These are phyloP conservation scores for Eucalyptus victrix DNA, from an alignment of 345 rosid genomes.

Conservation along the genomic window DNA sequence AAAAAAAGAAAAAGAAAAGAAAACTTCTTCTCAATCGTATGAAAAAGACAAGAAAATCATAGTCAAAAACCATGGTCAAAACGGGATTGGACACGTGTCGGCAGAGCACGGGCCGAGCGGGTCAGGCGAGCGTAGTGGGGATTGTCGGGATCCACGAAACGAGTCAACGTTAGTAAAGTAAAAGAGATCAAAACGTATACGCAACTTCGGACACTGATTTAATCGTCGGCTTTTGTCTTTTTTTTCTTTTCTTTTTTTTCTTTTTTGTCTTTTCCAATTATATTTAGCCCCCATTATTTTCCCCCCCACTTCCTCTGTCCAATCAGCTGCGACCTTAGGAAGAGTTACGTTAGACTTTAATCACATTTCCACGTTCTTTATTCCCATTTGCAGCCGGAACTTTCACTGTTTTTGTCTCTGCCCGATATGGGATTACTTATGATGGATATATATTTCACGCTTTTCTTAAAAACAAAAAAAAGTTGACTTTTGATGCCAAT, in stretches of 20 bases:
- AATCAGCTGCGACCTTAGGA: neutral
- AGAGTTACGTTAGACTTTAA: neutral
- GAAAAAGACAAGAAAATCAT: neutral
- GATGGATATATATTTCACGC: neutral
- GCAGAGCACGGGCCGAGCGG: neutral
- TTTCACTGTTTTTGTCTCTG: neutral
- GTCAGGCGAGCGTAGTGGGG: neutral
- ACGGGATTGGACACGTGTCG: neutral
- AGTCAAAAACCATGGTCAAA: neutral
- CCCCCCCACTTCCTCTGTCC: neutral
- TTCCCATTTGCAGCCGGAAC: neutral
- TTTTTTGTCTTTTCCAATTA: neutral
- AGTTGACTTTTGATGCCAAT: neutral
- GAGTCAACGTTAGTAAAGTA: neutral
- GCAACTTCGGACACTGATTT: neutral
- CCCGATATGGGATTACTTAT: neutral
- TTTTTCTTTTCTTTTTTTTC: fast-evolving
- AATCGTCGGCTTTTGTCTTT: neutral
- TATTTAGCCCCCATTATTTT: neutral
- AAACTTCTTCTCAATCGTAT: neutral
- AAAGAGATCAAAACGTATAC: neutral
- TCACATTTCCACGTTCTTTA: neutral
- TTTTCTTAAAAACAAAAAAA: neutral
- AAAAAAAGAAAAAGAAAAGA: neutral
- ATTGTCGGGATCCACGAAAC: neutral